These are phyloP conservation scores for Cyclotella cryptica DNA, from an alignment of 108 stramenopile genomes.

Conservation along the genomic window DNA sequence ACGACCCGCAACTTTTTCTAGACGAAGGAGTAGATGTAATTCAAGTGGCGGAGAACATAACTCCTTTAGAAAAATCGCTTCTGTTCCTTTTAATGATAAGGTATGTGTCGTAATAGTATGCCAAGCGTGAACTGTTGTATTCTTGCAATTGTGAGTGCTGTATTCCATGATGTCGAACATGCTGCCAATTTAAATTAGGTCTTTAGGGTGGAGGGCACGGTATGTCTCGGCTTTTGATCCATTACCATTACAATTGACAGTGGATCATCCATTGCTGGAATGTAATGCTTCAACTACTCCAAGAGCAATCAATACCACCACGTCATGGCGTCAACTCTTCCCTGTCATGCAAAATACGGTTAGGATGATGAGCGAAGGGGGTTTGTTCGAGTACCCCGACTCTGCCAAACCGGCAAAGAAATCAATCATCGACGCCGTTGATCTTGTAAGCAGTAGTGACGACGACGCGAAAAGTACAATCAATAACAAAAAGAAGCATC, in stretches of 20 bases:
- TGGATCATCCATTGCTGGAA: slow-evolving; percentile 74
- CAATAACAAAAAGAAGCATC: background rate
- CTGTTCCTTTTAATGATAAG: slow-evolving; percentile 65
- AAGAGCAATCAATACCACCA: background rate
- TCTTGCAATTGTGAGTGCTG: background rate
- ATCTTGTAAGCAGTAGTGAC: background rate
- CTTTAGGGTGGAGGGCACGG: slow-evolving; percentile 81
- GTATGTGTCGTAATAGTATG: slow-evolving; percentile 4
- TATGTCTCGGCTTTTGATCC: slow-evolving; percentile 72
- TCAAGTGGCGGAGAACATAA: slow-evolving; percentile 36
- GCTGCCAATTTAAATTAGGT: slow-evolving; percentile 39
- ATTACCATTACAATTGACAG: slow-evolving; percentile 65
- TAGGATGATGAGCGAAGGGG: slow-evolving; percentile 27
- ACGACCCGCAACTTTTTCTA: slow-evolving; percentile 51
- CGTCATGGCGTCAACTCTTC: background rate
- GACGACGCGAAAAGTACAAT: background rate
- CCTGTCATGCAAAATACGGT: slow-evolving; percentile 1
- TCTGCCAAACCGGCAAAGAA: slow-evolving; percentile 9
- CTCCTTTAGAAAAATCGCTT: slow-evolving; percentile 46
- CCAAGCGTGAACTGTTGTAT: no score
- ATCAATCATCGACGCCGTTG: background rate
- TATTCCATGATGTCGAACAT: background rate
- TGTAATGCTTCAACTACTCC: background rate
- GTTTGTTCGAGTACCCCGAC: slow-evolving; percentile 4
- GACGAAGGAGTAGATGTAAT: slow-evolving; percentile 44